Evolutionary conservation across 805 yeast species (phyloP).

Genomic region (Teunomyces stri): DNA sequence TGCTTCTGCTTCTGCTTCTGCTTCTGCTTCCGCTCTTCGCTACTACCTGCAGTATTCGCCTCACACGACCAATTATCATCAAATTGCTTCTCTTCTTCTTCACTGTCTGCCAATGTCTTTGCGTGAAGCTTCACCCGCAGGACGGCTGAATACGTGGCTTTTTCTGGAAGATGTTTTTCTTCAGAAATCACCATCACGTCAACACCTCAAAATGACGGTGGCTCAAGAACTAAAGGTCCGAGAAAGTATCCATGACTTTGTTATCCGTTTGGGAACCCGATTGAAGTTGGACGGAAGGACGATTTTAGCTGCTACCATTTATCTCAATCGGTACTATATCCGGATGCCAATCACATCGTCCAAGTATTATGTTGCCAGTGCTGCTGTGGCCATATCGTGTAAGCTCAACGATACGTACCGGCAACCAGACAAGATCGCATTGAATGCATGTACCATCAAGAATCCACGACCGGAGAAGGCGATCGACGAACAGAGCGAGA

Average conservation of each 20-base stretch:
- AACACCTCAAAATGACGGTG: conserved; percentile 26
- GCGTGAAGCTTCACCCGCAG: background rate
- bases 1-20: background rate
- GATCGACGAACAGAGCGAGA: conserved; percentile 38
- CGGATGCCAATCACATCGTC: conserved; percentile 41
- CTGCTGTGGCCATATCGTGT: conserved; percentile 43
- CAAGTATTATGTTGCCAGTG: conserved; percentile 43
- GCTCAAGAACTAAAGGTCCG: conserved; percentile 38
- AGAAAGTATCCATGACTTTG: conserved; percentile 38
- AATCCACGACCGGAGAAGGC: conserved; percentile 24
- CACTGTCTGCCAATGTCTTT: background rate
- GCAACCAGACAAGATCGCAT: conserved; percentile 43
- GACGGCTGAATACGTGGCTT: conserved; percentile 31
- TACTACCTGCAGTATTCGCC: background rate
- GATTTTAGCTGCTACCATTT: conserved; percentile 42
- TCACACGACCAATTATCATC: background rate
- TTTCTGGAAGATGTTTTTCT: conserved; percentile 35
- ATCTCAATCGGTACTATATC: conserved; percentile 39
- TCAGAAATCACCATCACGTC: conserved; percentile 31
- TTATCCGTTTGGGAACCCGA: conserved; percentile 33
- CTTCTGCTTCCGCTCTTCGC: too few species aligned
- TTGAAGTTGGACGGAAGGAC: conserved; percentile 41
- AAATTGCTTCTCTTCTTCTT: background rate
- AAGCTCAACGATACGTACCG: conserved; percentile 42
- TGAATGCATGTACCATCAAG: conserved; percentile 34